These are phyloP conservation scores for Calonectria pseudoreteaudii DNA, from an alignment of 2,329 filamentous ascomycete genomes.

Conservation along the genomic window DNA sequence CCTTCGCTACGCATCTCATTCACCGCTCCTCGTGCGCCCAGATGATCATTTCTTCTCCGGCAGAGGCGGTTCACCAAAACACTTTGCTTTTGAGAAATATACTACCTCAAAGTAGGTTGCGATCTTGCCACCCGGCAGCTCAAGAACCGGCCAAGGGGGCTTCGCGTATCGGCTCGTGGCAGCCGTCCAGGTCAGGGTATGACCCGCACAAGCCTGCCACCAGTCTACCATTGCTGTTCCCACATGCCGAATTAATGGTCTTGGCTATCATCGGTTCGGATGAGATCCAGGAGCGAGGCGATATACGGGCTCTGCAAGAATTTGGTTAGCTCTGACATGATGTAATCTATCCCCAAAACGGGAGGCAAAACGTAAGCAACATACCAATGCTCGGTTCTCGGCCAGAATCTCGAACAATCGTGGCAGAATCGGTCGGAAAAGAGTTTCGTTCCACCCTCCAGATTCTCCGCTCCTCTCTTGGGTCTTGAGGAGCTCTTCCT, in stretches of 20 bases:
- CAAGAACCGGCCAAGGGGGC: slow-evolving; percentile 16
- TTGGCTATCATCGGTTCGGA: slow-evolving; percentile 46
- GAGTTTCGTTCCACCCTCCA: slow-evolving; percentile 72
- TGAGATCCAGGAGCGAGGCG: slow-evolving; percentile 54
- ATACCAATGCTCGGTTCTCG: slow-evolving; percentile 73
- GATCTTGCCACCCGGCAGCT: slow-evolving; percentile 8
- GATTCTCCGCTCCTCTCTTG: slow-evolving; percentile 60
- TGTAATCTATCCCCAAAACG: slow-evolving; percentile 1
- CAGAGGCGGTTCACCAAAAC: slow-evolving; percentile 4
- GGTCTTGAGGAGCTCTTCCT: slow-evolving; percentile 64
- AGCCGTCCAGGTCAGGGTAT: slow-evolving; percentile 17
- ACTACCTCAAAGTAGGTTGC: slow-evolving; percentile 11
- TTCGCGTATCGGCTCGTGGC: slow-evolving; percentile 3
- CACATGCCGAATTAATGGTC: slow-evolving; percentile 32
- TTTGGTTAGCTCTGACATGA: slow-evolving; percentile 29
- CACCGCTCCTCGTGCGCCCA: slow-evolving; percentile 23
- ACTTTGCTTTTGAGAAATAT: slow-evolving; percentile 20
- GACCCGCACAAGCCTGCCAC: slow-evolving; percentile 23
- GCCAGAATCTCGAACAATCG: slow-evolving; percentile 77
- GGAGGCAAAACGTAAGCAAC: slow-evolving; percentile 31
- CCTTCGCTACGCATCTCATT: slow-evolving; percentile 25
- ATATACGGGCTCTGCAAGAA: slow-evolving; percentile 53
- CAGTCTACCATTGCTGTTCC: slow-evolving; percentile 19
- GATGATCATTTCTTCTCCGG: slow-evolving; percentile 24
- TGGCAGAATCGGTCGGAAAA: slow-evolving; percentile 75